Base-by-base conservation (phyloP, 2,329 filamentous ascomycete genomes). In the Stemphylium beticola region DNA sequence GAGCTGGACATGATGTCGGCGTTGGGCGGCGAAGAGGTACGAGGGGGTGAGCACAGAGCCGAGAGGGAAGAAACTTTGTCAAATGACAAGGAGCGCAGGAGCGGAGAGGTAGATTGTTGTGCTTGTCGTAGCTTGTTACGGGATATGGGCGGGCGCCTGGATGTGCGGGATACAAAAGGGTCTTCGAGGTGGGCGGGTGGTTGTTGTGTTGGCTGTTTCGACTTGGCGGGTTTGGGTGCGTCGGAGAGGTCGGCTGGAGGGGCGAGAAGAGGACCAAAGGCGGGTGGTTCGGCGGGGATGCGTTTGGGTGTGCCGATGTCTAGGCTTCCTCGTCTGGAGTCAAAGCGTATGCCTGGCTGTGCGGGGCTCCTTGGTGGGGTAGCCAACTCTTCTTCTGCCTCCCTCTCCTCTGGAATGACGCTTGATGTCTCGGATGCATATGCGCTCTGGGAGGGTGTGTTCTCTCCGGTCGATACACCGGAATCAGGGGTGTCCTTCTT, bases 361-460 rank as follows among this genome's bases (percentile, higher is more conserved):
- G 43, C 41, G 1, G 73, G 72, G 39, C 61, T 74, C 36, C 52
- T 64, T 14, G 74, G 74, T 29, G 74, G 72, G 18, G 72, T 71
- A 15, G 56, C 57, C 18, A 73, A 57, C 8, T 69, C 71, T 17
- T 74, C 73, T 52, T 71, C 70, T 20, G 43, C 49, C 31, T 74
- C 68, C 14, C 57, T 58, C 36, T 74, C 71, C 58, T 76, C 73
- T 15, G 57, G 69, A 31, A 73, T 69, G 46, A 72, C 62, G 38
- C 72, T 76, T 8, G 75, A 73, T 20, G 88, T 89, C 39, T 83
- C 79, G 6, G 87, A 86, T 1, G 83, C 80, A 10, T 82, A 79
- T 20, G 86, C 77, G 14, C 85, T 87, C 20, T 78, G 78, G 12
- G 74, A 68, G 39, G 81, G 80, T 14, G 76, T 79, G 10, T 74